Conservation (phyloP, 2,329 filamentous ascomycete species). For the Thielaviopsis musarum region DNA sequence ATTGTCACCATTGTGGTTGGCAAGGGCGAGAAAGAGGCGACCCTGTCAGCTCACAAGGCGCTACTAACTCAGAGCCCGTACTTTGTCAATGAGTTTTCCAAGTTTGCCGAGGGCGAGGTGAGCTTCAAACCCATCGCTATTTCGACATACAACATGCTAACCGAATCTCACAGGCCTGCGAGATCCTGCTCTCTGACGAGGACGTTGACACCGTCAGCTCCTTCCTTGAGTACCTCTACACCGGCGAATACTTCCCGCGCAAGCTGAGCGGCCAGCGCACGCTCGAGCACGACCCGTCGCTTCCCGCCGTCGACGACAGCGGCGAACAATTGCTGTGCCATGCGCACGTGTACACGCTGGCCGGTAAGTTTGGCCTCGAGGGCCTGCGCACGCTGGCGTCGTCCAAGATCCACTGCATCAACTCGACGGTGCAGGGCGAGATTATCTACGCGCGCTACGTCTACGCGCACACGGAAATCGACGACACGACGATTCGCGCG, state of each 20-base stretch:
- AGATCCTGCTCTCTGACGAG: conserved; percentile 42
- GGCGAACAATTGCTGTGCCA: conserved; percentile 76
- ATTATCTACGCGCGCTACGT: conserved; percentile 85
- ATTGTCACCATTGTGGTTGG: conserved; percentile 53
- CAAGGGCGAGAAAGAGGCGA: conserved; percentile 37
- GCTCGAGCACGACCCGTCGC: conserved; percentile 51
- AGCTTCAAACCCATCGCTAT: conserved; percentile 29
- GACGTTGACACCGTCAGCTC: conserved; percentile 22
- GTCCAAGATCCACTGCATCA: conserved; percentile 82
- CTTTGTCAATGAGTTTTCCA: conserved; percentile 46
- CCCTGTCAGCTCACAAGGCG: conserved; percentile 64
- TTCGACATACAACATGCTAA: not conserved
- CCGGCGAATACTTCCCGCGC: conserved; percentile 50
- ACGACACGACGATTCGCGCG: conserved; percentile 58
- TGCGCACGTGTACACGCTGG: conserved; percentile 76
- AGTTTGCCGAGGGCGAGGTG: conserved; percentile 39
- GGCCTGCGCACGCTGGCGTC: conserved; percentile 61
- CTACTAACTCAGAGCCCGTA: conserved; percentile 60
- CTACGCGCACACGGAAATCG: conserved; percentile 55
- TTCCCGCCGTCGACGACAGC: conserved; percentile 54
- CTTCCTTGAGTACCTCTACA: conserved; percentile 27
- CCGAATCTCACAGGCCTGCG: conserved; percentile 30
- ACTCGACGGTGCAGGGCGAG: conserved; percentile 75
- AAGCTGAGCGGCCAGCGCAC: conserved; percentile 44
- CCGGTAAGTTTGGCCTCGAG: conserved; percentile 55